Percentiles rank a stretch among this genome's conserved stretches.
These are phyloP conservation scores for Protoeuglena noctilucae DNA, from an alignment of 139 green algal genomes.

Conservation along the genomic window DNA sequence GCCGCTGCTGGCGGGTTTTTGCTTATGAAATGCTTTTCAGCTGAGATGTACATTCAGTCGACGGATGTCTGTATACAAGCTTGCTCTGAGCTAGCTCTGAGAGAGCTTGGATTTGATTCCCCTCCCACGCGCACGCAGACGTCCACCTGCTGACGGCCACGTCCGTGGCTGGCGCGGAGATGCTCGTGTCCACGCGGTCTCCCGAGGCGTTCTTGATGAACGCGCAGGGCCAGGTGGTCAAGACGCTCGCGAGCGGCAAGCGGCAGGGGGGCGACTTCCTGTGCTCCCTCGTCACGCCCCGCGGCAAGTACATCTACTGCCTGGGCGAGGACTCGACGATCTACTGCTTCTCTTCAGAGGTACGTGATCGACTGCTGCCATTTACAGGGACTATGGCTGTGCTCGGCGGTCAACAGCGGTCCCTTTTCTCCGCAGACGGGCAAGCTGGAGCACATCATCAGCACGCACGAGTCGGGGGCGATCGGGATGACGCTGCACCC, in stretches of 20 bases:
- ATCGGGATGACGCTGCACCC: conserved; percentile 86
- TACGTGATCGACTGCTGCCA: conserved; percentile 64
- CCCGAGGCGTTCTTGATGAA: neutral
- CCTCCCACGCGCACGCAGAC: too few species aligned
- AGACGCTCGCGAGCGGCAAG: conserved; percentile 45
- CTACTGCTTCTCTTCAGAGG: conserved; percentile 80
- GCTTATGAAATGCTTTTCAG: neutral
- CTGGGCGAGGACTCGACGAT: conserved; percentile 69
- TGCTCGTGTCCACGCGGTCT: too few species aligned
- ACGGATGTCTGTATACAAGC: neutral
- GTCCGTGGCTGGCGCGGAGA: too few species aligned
- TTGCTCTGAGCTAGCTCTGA: too few species aligned
- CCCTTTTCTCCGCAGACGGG: too few species aligned
- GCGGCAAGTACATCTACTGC: conserved; percentile 27
- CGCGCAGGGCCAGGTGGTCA: conserved; percentile 36
- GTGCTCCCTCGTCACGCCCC: conserved; percentile 9
- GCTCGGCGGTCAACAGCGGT: too few species aligned
- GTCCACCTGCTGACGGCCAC: too few species aligned
- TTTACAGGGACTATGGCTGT: too few species aligned
- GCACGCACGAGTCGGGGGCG: conserved; percentile 57
- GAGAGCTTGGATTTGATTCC: too few species aligned
- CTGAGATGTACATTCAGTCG: neutral
- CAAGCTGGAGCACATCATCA: conserved; percentile 76
- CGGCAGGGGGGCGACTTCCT: conserved; percentile 13
- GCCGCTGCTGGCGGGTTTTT: neutral